Evolutionary conservation across 129 eudicot genomes (phyloP).

Genomic region (carrot (Daucus carota)): DNA sequence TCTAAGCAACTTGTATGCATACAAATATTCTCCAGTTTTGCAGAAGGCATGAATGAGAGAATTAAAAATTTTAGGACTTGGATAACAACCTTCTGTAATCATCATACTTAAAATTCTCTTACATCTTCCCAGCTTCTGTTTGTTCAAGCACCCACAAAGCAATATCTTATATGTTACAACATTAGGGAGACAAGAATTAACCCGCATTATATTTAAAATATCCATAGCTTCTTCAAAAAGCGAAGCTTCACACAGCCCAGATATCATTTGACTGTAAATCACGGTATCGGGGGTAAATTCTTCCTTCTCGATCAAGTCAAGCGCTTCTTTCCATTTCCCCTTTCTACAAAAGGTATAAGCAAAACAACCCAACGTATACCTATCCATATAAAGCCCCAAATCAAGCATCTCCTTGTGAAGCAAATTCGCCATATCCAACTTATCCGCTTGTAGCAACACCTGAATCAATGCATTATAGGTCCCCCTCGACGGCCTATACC

Average conservation of each 20-base stretch:
- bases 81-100: conserved; percentile 95
- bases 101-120: conserved; percentile 79
- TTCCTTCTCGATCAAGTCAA: conserved; percentile 60
- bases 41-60: conserved; percentile 84
- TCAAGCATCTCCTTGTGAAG: conserved; percentile 63
- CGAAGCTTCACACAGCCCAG: conserved; percentile 88
- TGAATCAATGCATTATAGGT: conserved; percentile 64
- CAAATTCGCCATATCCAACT: conserved; percentile 49
- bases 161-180: conserved; percentile 58
- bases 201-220: conserved; percentile 64
- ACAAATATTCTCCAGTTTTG: conserved; percentile 51
- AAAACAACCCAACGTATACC: conserved; percentile 54
- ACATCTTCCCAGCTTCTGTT: conserved; percentile 72
- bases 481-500: conserved; percentile 61
- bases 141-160: conserved; percentile 80
- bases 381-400: conserved; percentile 48
- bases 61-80: conserved; percentile 54
- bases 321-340: conserved; percentile 76
- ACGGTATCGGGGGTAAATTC: conserved; percentile 56
- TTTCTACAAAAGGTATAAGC: conserved; percentile 51
- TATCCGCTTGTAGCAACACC: conserved; percentile 59
- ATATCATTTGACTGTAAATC: conserved; percentile 70
- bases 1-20: conserved; percentile 76
- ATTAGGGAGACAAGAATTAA: conserved; percentile 68
- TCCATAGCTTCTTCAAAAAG: conserved; percentile 95